Conservation (phyloP, 139 green algal species). For the Picocystis salinarum region DNA sequence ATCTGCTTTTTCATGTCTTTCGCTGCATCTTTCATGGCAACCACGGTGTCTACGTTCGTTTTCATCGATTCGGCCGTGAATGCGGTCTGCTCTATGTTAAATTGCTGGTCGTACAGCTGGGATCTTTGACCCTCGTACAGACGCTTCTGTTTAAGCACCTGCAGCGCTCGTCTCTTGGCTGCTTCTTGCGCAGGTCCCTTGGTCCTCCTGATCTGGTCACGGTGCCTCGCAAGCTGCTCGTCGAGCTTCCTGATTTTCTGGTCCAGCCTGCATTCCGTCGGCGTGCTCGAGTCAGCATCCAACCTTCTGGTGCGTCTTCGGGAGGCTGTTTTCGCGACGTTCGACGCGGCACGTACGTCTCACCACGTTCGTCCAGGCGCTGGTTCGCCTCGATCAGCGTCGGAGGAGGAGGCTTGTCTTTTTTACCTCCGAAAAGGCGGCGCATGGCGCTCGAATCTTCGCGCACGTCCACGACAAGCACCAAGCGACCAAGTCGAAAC, state of each 20-base stretch:
- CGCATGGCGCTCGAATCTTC: too few relatives aligned
- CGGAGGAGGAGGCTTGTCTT: slow-evolving; percentile 41
- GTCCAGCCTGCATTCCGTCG: slow-evolving; percentile 43
- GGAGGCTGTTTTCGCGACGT: slow-evolving; percentile 4
- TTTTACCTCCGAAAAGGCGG: slow-evolving; percentile 72
- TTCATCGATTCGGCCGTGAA: slow-evolving; percentile 47
- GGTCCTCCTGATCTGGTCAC: slow-evolving; percentile 64
- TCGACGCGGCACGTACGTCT: slow-evolving; percentile 20
- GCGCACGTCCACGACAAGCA: too few relatives aligned
- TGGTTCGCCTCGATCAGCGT: slow-evolving; percentile 57
- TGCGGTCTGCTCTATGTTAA: slow-evolving; percentile 80
- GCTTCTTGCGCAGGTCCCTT: slow-evolving; percentile 72
- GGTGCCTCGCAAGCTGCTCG: slow-evolving; percentile 65
- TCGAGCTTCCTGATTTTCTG: slow-evolving; percentile 89
- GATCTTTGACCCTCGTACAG: slow-evolving; percentile 86
- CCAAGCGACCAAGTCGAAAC: too few relatives aligned
- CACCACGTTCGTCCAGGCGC: slow-evolving; percentile 20
- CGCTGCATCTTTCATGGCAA: slow-evolving; percentile 50
- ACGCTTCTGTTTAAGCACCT: slow-evolving; percentile 87
- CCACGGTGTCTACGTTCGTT: slow-evolving; percentile 37
- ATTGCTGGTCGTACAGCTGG: slow-evolving; percentile 85
- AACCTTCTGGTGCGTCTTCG: slow-evolving; percentile 1
- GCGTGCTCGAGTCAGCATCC: background rate
- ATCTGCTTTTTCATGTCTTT: slow-evolving; percentile 75
- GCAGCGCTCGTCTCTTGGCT: slow-evolving; percentile 66